Evolutionary conservation across 805 yeast genomes (phyloP).

Genomic region (Wickerhamomyces ciferrii): DNA sequence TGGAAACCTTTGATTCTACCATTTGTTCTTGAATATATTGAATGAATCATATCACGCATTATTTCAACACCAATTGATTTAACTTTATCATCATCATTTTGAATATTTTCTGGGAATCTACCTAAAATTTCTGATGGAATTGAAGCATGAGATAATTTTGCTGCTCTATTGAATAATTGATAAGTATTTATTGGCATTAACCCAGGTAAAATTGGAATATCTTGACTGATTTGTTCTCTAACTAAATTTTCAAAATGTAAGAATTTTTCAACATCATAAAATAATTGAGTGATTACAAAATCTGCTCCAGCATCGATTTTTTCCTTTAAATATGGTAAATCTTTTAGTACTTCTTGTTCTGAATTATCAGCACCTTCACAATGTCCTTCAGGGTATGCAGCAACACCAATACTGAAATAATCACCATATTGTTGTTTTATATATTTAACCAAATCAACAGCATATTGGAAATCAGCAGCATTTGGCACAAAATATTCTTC

Average conservation of each 20-base stretch:
- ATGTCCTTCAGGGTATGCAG: slow-evolving; percentile 98
- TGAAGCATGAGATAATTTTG: slow-evolving; percentile 83
- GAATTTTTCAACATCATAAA: slow-evolving; percentile 82
- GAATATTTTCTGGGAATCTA: slow-evolving; percentile 48
- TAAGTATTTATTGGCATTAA: slow-evolving; percentile 88
- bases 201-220: slow-evolving; percentile 74
- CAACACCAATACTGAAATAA: slow-evolving; percentile 91
- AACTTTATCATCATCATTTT: slow-evolving; percentile 73
- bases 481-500: slow-evolving; percentile 49
- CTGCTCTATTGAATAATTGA: slow-evolving; percentile 77
- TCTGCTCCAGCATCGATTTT: slow-evolving; percentile 94
- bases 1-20: slow-evolving; percentile 78
- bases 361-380: slow-evolving; percentile 74
- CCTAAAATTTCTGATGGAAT: slow-evolving; percentile 57
- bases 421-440: slow-evolving; percentile 68
- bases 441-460: slow-evolving; percentile 82
- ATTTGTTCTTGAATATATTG: slow-evolving; percentile 46
- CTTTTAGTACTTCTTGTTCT: slow-evolving; percentile 61
- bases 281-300: slow-evolving; percentile 85
- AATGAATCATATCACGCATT: slow-evolving; percentile 55
- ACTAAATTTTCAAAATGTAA: slow-evolving; percentile 54
- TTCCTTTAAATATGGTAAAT: slow-evolving; percentile 74
- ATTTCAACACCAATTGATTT: slow-evolving; percentile 79
- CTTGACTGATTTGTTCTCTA: slow-evolving; percentile 32
- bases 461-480: slow-evolving; percentile 50